Evolutionary conservation across 768 basidiomycete species (phyloP).

Genomic region (Naganishia friedmannii): DNA sequence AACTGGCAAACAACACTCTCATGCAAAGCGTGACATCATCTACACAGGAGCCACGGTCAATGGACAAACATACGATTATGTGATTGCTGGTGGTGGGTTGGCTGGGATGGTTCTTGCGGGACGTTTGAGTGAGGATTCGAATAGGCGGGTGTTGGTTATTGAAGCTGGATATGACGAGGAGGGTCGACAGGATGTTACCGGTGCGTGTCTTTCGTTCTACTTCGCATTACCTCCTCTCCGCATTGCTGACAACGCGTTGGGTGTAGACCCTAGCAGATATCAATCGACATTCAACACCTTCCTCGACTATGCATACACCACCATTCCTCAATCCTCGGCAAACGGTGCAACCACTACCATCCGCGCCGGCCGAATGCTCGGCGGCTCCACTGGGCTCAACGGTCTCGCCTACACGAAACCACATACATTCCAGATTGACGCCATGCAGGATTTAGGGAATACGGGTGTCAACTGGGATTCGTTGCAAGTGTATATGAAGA

Average conservation of each 20-base stretch:
- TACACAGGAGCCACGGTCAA: constrained; percentile 27
- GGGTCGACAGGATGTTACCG: constrained; percentile 18
- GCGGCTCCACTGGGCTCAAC: constrained; percentile 50
- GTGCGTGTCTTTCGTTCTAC: neutral
- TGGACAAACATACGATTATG: constrained; percentile 51
- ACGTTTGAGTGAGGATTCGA: constrained; percentile 56
- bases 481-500: constrained; percentile 39
- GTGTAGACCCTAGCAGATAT: constrained; percentile 34
- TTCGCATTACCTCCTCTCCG: constrained; percentile 7
- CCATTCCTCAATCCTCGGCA: constrained; percentile 34
- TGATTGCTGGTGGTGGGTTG: constrained; percentile 55
- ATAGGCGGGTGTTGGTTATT: constrained; percentile 42
- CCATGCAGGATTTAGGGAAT: constrained; percentile 40
- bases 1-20: neutral
- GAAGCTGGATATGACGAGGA: constrained; percentile 46
- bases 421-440: constrained; percentile 42
- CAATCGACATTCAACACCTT: constrained; percentile 38
- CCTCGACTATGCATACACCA: constrained; percentile 44
- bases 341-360: constrained; percentile 29
- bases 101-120: constrained; percentile 57
- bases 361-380: constrained; percentile 44
- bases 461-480: constrained; percentile 41
- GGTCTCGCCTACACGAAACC: constrained; percentile 48
- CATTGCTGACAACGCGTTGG: neutral
- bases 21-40: constrained; percentile 20